A percentile compares a stretch with the other conserved stretches of the same genome.
Conservation (phyloP, 495 filamentous ascomycete species). For the Penicillium atrosanguineum region DNA sequence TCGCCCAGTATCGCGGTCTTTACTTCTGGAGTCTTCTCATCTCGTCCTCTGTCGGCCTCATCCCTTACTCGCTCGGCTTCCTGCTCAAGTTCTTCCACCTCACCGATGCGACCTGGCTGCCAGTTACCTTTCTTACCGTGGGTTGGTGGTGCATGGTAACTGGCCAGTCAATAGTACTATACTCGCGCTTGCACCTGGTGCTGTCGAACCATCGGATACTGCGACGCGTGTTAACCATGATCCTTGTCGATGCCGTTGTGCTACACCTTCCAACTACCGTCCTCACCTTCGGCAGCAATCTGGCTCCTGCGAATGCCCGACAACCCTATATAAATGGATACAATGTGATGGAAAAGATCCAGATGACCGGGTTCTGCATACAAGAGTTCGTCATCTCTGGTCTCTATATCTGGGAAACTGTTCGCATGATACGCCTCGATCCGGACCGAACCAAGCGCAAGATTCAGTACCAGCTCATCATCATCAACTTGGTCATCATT, state of each 20-base stretch:
- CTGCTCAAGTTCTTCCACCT: slow-evolving; percentile 58
- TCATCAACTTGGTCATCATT: slow-evolving; percentile 58
- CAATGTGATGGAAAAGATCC: slow-evolving; percentile 61
- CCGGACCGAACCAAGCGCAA: slow-evolving; percentile 45
- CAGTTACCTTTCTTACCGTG: slow-evolving; percentile 46
- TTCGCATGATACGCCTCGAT: slow-evolving; percentile 46
- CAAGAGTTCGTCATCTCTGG: slow-evolving; percentile 61
- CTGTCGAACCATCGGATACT: slow-evolving; percentile 48
- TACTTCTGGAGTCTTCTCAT: slow-evolving; percentile 60
- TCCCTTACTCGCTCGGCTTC: slow-evolving; percentile 58
- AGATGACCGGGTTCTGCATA: slow-evolving; percentile 60
- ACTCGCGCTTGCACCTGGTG: slow-evolving; percentile 65
- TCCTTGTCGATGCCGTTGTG: slow-evolving; percentile 53
- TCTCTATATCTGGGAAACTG: slow-evolving; percentile 58
- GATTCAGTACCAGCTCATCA: slow-evolving; percentile 56
- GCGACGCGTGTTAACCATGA: slow-evolving; percentile 55
- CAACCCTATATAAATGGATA: slow-evolving; percentile 38
- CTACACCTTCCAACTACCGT: slow-evolving; percentile 57
- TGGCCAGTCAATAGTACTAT: slow-evolving; percentile 64
- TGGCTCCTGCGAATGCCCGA: slow-evolving; percentile 19
- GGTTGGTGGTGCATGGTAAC: slow-evolving; percentile 67
- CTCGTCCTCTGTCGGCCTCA: slow-evolving; percentile 52
- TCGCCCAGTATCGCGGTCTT: slow-evolving; percentile 49
- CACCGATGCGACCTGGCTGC: slow-evolving; percentile 35
- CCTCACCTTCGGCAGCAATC: slow-evolving; percentile 56